Evolutionary conservation across 1,284 basidiomycete genomes (phyloP).

Genomic region (Phylloporus gajari): DNA sequence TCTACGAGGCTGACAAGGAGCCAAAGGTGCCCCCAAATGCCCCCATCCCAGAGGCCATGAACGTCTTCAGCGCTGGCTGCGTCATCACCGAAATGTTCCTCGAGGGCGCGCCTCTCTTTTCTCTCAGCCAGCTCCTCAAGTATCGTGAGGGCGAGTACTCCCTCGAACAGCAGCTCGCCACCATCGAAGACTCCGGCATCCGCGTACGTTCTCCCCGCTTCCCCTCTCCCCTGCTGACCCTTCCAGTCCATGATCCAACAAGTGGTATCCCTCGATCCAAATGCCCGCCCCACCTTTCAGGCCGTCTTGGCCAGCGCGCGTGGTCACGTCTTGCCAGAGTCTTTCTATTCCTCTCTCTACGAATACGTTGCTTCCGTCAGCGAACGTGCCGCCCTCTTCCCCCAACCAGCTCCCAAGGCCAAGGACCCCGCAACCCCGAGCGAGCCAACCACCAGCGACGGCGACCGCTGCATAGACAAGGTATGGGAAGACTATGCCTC

Average conservation of each 20-base stretch:
- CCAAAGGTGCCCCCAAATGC: conserved; percentile 65
- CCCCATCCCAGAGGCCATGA: conserved; percentile 95
- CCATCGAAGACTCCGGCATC: conserved; percentile 85
- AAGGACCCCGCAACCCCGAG: conserved; percentile 41
- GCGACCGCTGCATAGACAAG: conserved; percentile 79
- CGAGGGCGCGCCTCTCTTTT: conserved; percentile 94
- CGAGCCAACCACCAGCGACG: conserved; percentile 75
- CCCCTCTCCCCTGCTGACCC: conserved; percentile 8
- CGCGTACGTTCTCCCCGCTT: conserved; percentile 60
- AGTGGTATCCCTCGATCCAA: conserved; percentile 89
- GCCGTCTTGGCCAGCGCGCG: conserved; percentile 82
- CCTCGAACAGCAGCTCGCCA: conserved; percentile 77
- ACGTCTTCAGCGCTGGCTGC: conserved; percentile 96
- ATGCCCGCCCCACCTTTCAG: conserved; percentile 84
- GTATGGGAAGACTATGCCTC: conserved; percentile 87
- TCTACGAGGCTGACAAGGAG: conserved; percentile 85
- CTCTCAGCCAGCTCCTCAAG: conserved; percentile 94
- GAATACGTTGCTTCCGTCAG: conserved; percentile 87
- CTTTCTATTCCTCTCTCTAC: conserved; percentile 94
- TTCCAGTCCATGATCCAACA: conserved; percentile 83
- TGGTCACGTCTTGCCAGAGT: conserved; percentile 87
- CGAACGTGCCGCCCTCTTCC: conserved; percentile 65
- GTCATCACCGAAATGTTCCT: conserved; percentile 97
- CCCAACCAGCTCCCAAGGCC: conserved; percentile 44
- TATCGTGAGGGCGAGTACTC: conserved; percentile 89